phyloP scores from a whole-genome alignment of 495 filamentous ascomycete genomes.

The Podospora appendiculata region DNA sequence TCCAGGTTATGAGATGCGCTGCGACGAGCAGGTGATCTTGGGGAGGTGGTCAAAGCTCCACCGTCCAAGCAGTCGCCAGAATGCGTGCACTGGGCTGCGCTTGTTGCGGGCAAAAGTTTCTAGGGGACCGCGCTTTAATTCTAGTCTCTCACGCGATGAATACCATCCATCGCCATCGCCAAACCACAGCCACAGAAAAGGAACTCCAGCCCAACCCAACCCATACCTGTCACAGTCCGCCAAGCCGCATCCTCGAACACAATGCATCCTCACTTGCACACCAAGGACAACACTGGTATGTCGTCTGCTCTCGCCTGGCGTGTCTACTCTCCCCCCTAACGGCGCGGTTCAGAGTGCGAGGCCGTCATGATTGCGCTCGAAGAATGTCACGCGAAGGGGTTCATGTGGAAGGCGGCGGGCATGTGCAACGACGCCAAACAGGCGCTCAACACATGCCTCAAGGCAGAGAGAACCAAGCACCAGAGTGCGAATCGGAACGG shows the following conservation, averaged over 20 bases:
- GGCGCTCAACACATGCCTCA: slow-evolving; percentile 73
- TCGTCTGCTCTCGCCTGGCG: not conserved
- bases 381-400: slow-evolving; percentile 89
- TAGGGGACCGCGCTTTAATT: not conserved
- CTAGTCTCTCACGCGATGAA: not conserved
- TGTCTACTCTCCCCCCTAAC: slow-evolving; percentile 1
- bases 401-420: slow-evolving; percentile 78
- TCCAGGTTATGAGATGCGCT: not conserved
- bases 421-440: slow-evolving; percentile 84
- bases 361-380: slow-evolving; percentile 89
- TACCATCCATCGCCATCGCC: not conserved
- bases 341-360: slow-evolving; percentile 62
- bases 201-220: too few relatives aligned
- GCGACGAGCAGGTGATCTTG: not conserved
- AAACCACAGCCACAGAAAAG: not conserved
- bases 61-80: not conserved
- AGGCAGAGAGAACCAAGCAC: slow-evolving; percentile 66
- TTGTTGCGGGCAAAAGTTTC: not conserved
- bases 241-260: slow-evolving; percentile 15
- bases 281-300: slow-evolving; percentile 78
- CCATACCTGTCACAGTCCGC: not conserved
- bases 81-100: not conserved
- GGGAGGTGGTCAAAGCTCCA: slow-evolving; percentile 3
- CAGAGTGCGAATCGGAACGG: slow-evolving; percentile 67
- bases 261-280: slow-evolving; percentile 98